Percentiles rank a stretch among this genome's conserved stretches.
These are phyloP conservation scores for Quercus agrifolia DNA, from an alignment of 306 rosid genomes.

Conservation along the genomic window DNA sequence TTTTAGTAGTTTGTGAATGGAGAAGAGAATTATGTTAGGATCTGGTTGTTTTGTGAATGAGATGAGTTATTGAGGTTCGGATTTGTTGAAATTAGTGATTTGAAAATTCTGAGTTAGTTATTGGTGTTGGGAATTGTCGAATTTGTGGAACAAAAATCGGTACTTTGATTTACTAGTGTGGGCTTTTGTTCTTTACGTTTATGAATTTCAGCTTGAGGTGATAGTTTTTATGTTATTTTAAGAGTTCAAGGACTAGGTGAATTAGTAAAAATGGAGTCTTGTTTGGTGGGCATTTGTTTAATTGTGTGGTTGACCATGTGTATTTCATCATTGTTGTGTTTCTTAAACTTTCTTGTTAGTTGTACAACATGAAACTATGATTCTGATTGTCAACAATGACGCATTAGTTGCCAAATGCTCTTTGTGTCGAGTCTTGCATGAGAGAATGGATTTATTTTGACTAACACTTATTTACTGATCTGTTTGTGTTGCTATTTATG, in stretches of 20 bases:
- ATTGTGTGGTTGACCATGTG: neutral
- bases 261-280: neutral
- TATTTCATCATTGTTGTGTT: neutral
- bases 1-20: slow-evolving; percentile 17
- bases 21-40: slow-evolving; percentile 23
- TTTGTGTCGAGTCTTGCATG: neutral
- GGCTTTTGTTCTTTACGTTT: neutral
- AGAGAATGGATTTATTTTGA: neutral
- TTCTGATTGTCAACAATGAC: neutral
- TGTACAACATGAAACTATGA: neutral
- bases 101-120: slow-evolving; percentile 16
- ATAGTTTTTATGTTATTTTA: neutral
- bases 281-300: neutral
- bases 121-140: neutral
- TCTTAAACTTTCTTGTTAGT: neutral
- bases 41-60: slow-evolving; percentile 28
- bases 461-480: neutral
- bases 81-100: slow-evolving; percentile 21
- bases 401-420: neutral
- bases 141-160: slow-evolving; percentile 10
- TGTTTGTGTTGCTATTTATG: neutral
- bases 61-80: slow-evolving; percentile 20
- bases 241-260: neutral
- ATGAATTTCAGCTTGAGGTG: neutral
- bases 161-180: slow-evolving; percentile 5